These are phyloP conservation scores for Dictyostelium capitatum DNA, from an alignment of 78 protist species.

Conservation along the genomic window DNA sequence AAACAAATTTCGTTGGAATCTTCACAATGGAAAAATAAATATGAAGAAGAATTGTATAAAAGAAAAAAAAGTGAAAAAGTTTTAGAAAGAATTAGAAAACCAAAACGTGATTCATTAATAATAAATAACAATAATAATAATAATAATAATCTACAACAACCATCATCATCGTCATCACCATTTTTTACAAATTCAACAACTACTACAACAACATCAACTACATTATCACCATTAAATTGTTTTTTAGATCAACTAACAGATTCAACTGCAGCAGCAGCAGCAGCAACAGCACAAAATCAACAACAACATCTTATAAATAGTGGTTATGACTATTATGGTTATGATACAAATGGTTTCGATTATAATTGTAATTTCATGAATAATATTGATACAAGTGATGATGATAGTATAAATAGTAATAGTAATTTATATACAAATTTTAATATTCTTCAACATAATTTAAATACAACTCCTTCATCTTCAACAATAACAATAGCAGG, in stretches of 20 bases:
- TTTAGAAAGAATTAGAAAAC: constrained; percentile 57
- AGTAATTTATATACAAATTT: background rate
- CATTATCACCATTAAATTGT: background rate
- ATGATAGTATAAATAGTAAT: constrained; percentile 9
- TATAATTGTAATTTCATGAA: constrained; percentile 6
- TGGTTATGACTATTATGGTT: background rate
- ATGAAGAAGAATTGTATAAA: constrained; percentile 74
- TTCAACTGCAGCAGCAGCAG: background rate
- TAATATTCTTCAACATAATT: too few species aligned
- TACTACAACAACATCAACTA: background rate
- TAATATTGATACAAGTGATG: constrained; percentile 23
- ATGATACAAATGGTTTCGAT: background rate
- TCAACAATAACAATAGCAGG: too few species aligned
- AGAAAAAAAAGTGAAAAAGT: constrained; percentile 76
- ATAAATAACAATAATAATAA: background rate
- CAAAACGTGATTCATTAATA: constrained; percentile 8
- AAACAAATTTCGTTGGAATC: constrained; percentile 36
- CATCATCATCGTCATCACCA: background rate
- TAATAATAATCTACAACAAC: background rate
- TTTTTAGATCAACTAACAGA: background rate
- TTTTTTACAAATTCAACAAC: background rate
- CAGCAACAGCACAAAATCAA: background rate
- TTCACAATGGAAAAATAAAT: constrained; percentile 70
- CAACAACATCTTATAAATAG: background rate
- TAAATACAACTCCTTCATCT: too few species aligned